A percentile compares a stretch with the other conserved stretches of the same genome.
These are phyloP conservation scores for Diaporthe sp. DNA, from an alignment of 2,329 filamentous ascomycete genomes.

Conservation along the genomic window DNA sequence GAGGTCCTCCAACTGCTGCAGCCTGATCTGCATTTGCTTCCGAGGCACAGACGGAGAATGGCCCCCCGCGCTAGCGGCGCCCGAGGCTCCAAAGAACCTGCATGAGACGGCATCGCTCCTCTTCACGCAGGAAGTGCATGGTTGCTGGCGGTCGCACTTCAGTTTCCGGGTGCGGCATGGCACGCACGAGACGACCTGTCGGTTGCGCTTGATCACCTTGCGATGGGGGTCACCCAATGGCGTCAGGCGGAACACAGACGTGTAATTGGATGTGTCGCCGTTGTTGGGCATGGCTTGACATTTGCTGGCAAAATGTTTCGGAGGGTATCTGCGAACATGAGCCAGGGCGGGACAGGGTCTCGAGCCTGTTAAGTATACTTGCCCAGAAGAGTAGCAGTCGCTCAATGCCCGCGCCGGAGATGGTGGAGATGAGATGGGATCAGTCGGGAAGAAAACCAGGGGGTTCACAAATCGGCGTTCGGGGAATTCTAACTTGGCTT, in stretches of 20 bases:
- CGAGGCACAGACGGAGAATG: constrained; percentile 40
- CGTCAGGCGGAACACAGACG: constrained; percentile 55
- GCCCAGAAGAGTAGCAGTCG: constrained; percentile 27
- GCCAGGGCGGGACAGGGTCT: not conserved
- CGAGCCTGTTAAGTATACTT: constrained; percentile 12
- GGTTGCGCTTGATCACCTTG: constrained; percentile 54
- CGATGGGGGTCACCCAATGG: constrained; percentile 49
- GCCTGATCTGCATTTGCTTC: constrained; percentile 56
- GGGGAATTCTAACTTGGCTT: constrained; percentile 24
- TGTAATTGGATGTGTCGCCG: constrained; percentile 43
- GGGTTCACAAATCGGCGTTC: constrained; percentile 19
- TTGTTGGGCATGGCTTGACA: constrained; percentile 39
- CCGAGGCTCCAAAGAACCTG: constrained; percentile 47
- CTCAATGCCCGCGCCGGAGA: constrained; percentile 14
- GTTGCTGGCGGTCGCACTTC: constrained; percentile 58
- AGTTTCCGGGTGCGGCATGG: constrained; percentile 59
- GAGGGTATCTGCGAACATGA: not conserved
- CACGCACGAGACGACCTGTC: constrained; percentile 58
- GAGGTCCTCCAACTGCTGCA: constrained; percentile 58
- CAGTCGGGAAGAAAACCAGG: constrained; percentile 12
- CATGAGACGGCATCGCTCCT: constrained; percentile 54
- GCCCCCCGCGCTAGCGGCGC: not conserved
- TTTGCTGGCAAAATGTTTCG: not conserved
- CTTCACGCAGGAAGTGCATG: constrained; percentile 56
- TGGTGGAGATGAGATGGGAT: constrained; percentile 31